These are phyloP conservation scores for Populus trichocarpa DNA, from an alignment of 441 rosid genomes.

Conservation along the genomic window DNA sequence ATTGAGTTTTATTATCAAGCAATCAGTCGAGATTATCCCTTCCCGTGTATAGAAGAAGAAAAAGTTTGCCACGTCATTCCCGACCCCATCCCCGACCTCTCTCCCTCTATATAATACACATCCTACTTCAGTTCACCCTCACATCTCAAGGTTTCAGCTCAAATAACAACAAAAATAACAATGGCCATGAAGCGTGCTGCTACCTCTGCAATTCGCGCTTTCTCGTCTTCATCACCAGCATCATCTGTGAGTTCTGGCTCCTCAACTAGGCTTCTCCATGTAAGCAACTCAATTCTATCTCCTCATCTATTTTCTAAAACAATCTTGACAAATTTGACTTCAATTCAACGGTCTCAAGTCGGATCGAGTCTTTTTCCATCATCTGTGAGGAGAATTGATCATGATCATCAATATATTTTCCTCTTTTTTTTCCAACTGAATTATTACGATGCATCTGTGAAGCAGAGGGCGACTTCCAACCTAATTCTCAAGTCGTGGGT, in stretches of 20 bases:
- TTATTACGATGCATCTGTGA: not conserved
- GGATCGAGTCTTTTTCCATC: not conserved
- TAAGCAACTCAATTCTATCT: conserved; percentile 26
- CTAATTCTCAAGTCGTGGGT: not conserved
- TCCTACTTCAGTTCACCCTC: not conserved
- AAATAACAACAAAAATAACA: not conserved
- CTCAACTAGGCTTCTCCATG: conserved; percentile 44
- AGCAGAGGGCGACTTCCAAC: no score
- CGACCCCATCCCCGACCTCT: no score
- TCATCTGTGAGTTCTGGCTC: conserved; percentile 14
- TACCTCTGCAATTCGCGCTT: conserved; percentile 43
- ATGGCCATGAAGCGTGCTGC: conserved; percentile 62
- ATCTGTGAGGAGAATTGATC: not conserved
- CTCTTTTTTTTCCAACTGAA: not conserved
- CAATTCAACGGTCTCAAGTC: not conserved
- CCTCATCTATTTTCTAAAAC: not conserved
- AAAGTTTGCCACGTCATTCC: no score
- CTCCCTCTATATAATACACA: no score
- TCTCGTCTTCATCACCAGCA: conserved; percentile 28
- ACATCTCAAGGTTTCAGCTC: not conserved
- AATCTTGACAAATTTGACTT: not conserved
- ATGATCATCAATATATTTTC: no score
- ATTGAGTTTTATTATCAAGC: no score
- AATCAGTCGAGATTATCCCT: no score
- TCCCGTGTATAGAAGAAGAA: no score